Evolutionary conservation across 2,329 filamentous ascomycete genomes (phyloP).

Genomic region (Cyphellophora europaea): DNA sequence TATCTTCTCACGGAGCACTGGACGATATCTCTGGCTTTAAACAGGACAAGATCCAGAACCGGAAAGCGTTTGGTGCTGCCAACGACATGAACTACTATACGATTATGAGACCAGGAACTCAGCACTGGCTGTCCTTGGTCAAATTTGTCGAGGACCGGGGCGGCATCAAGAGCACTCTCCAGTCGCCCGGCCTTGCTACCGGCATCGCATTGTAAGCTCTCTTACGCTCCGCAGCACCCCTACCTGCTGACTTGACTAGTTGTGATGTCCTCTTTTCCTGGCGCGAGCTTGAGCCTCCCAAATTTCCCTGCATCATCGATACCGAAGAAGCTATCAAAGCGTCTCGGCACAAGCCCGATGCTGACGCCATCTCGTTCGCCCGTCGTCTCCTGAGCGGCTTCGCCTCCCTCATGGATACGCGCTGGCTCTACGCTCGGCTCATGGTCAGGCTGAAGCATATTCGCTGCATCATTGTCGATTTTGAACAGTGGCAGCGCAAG

Average conservation of each 20-base stretch:
- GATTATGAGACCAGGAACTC: slow-evolving; percentile 3
- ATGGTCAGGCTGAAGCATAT: background rate
- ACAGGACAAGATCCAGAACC: slow-evolving; percentile 1
- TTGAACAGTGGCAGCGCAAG: background rate
- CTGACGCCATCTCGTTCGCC: background rate
- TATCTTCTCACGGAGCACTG: slow-evolving; percentile 7
- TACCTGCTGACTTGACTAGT: slow-evolving; percentile 1
- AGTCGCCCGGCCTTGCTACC: slow-evolving; percentile 7
- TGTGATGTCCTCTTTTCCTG: slow-evolving; percentile 6
- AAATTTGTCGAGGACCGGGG: slow-evolving; percentile 6
- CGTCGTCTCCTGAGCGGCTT: slow-evolving; percentile 1
- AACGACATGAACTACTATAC: slow-evolving; percentile 9
- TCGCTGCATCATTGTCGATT: background rate
- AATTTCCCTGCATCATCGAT: slow-evolving; percentile 4
- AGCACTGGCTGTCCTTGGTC: slow-evolving; percentile 5
- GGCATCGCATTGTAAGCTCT: slow-evolving; percentile 6
- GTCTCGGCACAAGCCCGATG: background rate
- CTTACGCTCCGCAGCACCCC: background rate
- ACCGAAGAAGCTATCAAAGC: slow-evolving; percentile 2
- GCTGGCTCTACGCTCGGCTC: background rate
- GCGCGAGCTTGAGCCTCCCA: slow-evolving; percentile 1
- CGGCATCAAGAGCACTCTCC: slow-evolving; percentile 5
- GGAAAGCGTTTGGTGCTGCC: slow-evolving; percentile 2
- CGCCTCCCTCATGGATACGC: background rate
- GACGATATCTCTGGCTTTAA: background rate